Evolutionary conservation across 2,329 filamentous ascomycete species (phyloP), one percentile per base, ranked within the genome.

Genomic region (Sclerotinia nivalis): DNA sequence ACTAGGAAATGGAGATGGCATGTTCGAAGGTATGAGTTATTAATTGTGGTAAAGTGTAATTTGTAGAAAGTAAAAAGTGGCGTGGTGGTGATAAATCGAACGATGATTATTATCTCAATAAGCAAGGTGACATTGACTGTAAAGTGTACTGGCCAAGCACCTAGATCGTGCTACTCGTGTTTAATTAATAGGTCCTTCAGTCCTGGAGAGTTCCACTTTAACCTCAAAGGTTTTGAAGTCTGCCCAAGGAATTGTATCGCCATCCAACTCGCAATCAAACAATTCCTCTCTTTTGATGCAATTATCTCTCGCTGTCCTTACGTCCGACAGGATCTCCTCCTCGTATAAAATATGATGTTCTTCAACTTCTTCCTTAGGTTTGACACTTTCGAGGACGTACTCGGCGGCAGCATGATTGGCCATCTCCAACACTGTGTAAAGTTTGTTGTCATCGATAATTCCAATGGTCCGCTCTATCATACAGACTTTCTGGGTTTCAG

Each of bases 381-480:
- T 68, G 1, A 73, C 2, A 25, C 59, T 54, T 2, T 66, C 25
- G 20, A 70, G n/a, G 3, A 73, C 12, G 15, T 69, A 62, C 18
- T 72, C 69, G 18, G 47, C 69, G 8, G 74, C 74, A 31, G 68
- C 71, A 55, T 73, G 68, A 25, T 75, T 75, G 1, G 73, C 74
- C 66, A 75, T 69, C 25, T 73, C 64, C 5, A 72, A 45, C 22
- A 55, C 67, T 1, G 59, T 65, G n/a, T 66, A 69, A 7, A 66
- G 45, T 12, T 66, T 69, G 18, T n/a, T 31, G 15, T 31, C n/a
- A 31, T 66, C 22, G 2, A 45, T 20, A 52, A 43, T 43, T 22
- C 61, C 61, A 15, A 2, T 5, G 18, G 58, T 64, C 4, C 20
- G 40, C 9, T 64, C 10, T 37, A 7, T 64, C 9, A 34, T 28